Evolutionary conservation across 2,329 filamentous ascomycete genomes (phyloP).

Genomic region (Nothophaeocryptopus gaeumannii): DNA sequence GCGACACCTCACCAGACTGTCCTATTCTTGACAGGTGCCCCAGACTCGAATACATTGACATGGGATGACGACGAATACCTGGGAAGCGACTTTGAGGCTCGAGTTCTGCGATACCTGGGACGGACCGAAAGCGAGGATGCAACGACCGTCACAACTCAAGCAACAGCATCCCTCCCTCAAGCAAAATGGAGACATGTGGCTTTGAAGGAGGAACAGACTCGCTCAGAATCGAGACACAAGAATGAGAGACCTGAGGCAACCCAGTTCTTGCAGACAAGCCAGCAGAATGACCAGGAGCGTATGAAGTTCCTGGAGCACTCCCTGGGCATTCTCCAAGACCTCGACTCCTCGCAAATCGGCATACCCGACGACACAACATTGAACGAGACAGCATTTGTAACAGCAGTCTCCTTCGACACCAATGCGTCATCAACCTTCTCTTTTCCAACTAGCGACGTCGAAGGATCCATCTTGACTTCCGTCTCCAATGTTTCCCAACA

Average conservation of each 20-base stretch:
- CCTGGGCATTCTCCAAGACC: constrained; percentile 65
- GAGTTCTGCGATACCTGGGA: constrained; percentile 19
- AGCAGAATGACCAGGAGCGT: constrained; percentile 30
- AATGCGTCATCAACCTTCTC: constrained; percentile 27
- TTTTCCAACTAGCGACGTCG: constrained; percentile 25
- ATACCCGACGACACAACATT: constrained; percentile 24
- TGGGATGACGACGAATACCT: constrained; percentile 49
- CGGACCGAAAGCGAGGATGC: background rate
- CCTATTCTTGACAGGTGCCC: constrained; percentile 62
- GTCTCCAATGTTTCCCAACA: constrained; percentile 9
- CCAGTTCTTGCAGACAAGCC: constrained; percentile 29
- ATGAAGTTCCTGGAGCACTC: constrained; percentile 76
- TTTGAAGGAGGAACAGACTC: constrained; percentile 3
- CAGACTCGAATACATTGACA: constrained; percentile 50
- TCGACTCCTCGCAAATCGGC: constrained; percentile 60
- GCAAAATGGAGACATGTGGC: constrained; percentile 29
- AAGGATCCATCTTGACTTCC: constrained; percentile 7
- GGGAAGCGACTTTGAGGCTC: background rate
- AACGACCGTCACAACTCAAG: background rate
- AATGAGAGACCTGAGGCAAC: constrained; percentile 9
- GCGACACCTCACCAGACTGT: constrained; percentile 12
- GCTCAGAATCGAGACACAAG: background rate
- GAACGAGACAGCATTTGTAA: constrained; percentile 38
- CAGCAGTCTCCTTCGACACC: constrained; percentile 36
- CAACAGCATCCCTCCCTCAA: constrained; percentile 14